Percentiles rank a stretch among this genome's conserved stretches.
Conservation (phyloP, 148 eudicot species). For the Chenopodium album region DNA sequence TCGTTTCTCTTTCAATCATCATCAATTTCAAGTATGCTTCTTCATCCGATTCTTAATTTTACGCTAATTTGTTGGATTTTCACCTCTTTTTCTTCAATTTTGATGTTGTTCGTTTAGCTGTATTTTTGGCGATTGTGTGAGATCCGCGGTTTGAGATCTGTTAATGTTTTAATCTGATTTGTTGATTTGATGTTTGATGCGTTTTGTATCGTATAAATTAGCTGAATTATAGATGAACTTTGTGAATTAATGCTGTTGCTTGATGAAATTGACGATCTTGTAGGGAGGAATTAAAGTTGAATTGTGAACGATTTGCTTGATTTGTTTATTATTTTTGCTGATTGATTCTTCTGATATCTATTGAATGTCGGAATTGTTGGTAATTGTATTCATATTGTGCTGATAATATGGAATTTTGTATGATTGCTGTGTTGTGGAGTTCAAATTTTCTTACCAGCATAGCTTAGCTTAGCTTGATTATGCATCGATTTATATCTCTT, state of each 20-base stretch:
- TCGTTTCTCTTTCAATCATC: not conserved
- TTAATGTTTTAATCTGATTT: not conserved
- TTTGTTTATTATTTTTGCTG: not conserved
- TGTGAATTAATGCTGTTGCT: not conserved
- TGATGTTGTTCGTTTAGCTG: conserved; percentile 25
- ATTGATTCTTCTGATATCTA: not conserved
- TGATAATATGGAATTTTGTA: not conserved
- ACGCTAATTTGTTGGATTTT: not conserved
- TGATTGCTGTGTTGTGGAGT: not conserved
- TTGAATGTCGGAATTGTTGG: not conserved
- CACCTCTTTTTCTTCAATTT: not conserved
- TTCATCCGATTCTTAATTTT: not conserved
- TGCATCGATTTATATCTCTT: no score
- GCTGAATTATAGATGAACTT: not conserved
- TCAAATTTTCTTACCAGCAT: not conserved
- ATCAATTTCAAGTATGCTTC: conserved; percentile 21
- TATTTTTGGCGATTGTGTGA: not conserved
- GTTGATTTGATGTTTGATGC: not conserved
- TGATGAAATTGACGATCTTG: not conserved
- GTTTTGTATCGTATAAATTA: not conserved
- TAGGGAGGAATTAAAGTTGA: not conserved
- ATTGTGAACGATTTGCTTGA: not conserved
- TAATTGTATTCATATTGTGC: not conserved
- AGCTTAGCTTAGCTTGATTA: not conserved
- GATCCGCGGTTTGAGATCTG: conserved; percentile 5